Evolutionary conservation across 345 rosid genomes (phyloP), one percentile per base, ranked within the genome.

Genomic region (Camelina hispida): DNA sequence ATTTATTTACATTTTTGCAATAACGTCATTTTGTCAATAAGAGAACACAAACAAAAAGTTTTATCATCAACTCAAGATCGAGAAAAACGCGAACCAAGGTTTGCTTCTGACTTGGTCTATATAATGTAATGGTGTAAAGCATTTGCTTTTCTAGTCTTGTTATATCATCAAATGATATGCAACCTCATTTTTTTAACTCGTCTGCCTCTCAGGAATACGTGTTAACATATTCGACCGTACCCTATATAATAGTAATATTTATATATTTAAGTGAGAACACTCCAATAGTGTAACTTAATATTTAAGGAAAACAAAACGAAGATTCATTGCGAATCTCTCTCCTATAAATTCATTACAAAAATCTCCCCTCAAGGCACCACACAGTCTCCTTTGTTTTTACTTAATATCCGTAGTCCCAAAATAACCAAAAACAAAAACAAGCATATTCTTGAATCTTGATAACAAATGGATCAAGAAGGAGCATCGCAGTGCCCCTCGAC

Each of bases 391-490:
- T 66, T 60, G 42, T 52, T 50, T 60, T 66, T 66, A 65, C 68
- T 66, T 60, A 80, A 76, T 73, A 75, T 67, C 22, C 54, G 70
- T 64, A 72, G 56, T 52, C 71, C 68, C 23, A 18, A 14, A 48
- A n/a, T 13, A 59, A 20, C 5, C 28, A 25, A 15, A 6, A 12
- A 20, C 1, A 15, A 46, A 47, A 47, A 0, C 2, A 48, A 48
- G 22, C 10, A 48, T 62, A 48, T 62, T 76, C 59, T 69, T 70
- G 50, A 67, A 40, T 76, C 59, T 69, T 70, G 50, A 67, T 44
- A 28, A 62, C 2, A 14, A 65, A 93, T 93, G 98, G 93, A 88
- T 88, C 90, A 91, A 66, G 78, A 38, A 80, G 85, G 85, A 76
- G 65, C 81, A 76, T 86, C 81, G 42, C 89, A 81, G 48, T 75